Evolutionary conservation across 2,329 filamentous ascomycete species (phyloP), one percentile per base, ranked within the genome.

Genomic region (Penicillium sp.): DNA sequence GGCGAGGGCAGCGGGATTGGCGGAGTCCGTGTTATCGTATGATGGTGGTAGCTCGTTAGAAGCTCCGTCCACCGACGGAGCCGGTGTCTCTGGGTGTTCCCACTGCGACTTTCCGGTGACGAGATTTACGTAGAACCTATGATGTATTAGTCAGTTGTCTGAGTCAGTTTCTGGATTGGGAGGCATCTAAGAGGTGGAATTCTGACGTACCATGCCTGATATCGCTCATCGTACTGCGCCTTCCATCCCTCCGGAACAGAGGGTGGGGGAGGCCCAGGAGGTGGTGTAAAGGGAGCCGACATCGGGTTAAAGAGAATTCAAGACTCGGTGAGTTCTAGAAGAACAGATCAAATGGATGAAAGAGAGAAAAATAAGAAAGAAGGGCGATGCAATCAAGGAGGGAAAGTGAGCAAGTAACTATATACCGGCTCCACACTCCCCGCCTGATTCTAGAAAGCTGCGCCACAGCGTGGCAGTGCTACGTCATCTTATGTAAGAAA

Each of bases 101-200:
- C 93, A 97, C 82, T 93, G 90, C 5, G 93, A 96, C 71, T 89
- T 83, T 69, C 95, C 95, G 63, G 92, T 96, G 75, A 88, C 85
- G 60, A 90, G 85, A 78, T 97, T 95, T 59, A 96, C 90, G 78
- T 90, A 97, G 84, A 95, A 96, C 88, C 89, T 92, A 62, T 43
- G 53, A 25, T 8, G 4, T 23, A 10, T 19, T 1, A n/a, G n/a
- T 37, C 46, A 26, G 14, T 26, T 37, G 37, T 11, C 26, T 9
- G 9, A 10, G 13, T 11, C 33, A 8, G 11, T 19, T 49, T 21
- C 16, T 14, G 31, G 31, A 42, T 23, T 42, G n/a, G 5, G 10
- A 23, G 19, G n/a, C 39, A 29, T 26, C 8, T 3, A 16, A 21
- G 23, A 14, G 6, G 21, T 19, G 23, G 9, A n/a, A 14, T 26